Evolutionary conservation across 345 rosid species (phyloP), one percentile per base, ranked within the genome.

Genomic region (Orychophragmus violaceus): DNA sequence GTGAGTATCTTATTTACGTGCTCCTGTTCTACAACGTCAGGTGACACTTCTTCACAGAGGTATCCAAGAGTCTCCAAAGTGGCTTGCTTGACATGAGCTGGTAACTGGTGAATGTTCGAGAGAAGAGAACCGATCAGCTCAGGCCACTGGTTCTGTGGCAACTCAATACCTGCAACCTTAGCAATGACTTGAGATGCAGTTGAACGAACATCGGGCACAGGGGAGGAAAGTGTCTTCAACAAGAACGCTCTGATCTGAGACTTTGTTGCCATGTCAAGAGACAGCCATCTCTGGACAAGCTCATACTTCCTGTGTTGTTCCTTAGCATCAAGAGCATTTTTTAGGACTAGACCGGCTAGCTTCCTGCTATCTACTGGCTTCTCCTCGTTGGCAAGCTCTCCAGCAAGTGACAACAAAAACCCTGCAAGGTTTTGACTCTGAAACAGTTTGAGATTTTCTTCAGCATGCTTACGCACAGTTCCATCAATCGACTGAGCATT

Each of bases 91-190:
- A 82, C 82, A 71, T 84, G 84, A 56, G 82, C 74, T 10, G 85
- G 89, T 17, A 86, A 69, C 69, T 84, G 88, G 57, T 84, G 92
- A 79, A 82, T 77, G 66, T 79, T 84, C 8, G 89, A 82, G 55
- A 86, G 77, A 58, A 86, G 89, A 3, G 84, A 76, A 68, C 72
- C 91, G 19, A 87, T 55, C 44, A 87, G 78, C 76, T 87, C 93
- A 14, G 93, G 88, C 93, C 93, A 87, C 73, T 83, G 93, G 70
- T 83, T 83, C 69, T 84, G 93, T 3, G 93, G 90, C 68, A 87
- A 74, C 74, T 87, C 93, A 74, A 84, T 84, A 49, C 89, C 88
- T 9, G 93, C 93, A 60, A 84, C 67, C 80, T 84, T 87, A 6
- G 90, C 89, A 72, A 85, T 70, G 55, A 80, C 93, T 79, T 85